These are phyloP conservation scores for Steccherinum ochraceum DNA, from an alignment of 768 basidiomycete species.

Conservation along the genomic window DNA sequence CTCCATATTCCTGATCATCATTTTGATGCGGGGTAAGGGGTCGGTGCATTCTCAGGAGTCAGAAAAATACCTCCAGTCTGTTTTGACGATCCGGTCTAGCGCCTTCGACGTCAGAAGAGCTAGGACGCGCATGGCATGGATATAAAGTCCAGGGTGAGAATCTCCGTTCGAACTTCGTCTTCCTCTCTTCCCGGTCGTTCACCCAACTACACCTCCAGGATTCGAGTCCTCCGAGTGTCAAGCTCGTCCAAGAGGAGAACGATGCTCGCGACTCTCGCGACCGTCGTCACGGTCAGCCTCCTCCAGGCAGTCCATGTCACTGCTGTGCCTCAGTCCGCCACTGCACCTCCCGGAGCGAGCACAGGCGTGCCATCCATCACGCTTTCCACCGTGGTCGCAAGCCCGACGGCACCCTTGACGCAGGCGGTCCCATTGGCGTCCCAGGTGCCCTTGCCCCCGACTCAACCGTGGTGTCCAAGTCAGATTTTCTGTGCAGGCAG, in stretches of 20 bases:
- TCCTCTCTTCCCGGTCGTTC: background rate
- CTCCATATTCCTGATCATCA: background rate
- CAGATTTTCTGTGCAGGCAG: constrained; percentile 77
- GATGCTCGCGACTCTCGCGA: constrained; percentile 2
- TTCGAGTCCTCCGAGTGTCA: background rate
- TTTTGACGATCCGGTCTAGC: background rate
- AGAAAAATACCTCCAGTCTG: background rate
- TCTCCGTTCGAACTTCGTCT: background rate
- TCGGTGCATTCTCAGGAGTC: too few relatives aligned
- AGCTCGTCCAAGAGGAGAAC: background rate
- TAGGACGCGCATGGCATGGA: too few relatives aligned
- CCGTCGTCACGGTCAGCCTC: constrained; percentile 1
- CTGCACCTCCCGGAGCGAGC: constrained; percentile 14
- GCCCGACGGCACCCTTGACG: constrained; percentile 48
- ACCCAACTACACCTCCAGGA: background rate
- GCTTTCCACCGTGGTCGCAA: constrained; percentile 57
- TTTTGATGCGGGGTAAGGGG: background rate
- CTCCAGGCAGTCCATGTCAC: background rate
- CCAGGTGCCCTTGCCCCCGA: constrained; percentile 57
- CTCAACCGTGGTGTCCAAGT: constrained; percentile 70
- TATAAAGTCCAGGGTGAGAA: background rate
- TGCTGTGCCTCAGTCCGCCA: constrained; percentile 10
- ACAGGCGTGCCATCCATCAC: constrained; percentile 30
- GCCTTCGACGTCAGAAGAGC: background rate
- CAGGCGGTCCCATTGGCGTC: constrained; percentile 46